A percentile compares a stretch with the other conserved stretches of the same genome.
Conservation (phyloP, 352 stramenopile species). For the Phytophthora megakarya region DNA sequence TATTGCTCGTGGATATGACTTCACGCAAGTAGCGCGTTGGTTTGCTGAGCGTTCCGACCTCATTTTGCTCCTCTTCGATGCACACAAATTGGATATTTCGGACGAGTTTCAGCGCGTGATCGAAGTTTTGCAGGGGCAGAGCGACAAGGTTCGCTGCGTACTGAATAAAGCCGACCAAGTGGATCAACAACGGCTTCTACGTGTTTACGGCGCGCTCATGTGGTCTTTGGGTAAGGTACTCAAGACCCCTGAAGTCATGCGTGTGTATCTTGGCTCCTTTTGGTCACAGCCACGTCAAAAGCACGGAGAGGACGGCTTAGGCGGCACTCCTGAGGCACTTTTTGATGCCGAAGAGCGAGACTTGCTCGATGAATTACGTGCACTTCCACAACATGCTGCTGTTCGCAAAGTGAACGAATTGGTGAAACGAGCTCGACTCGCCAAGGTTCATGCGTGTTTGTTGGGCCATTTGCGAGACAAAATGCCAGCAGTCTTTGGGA, state of each 20-base stretch:
- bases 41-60: constrained; percentile 97
- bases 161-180: constrained; percentile 99
- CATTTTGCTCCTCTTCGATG: constrained; percentile 99
- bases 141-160: constrained; percentile 99
- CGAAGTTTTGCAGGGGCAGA: constrained; percentile 95
- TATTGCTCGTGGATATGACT: constrained; percentile 97
- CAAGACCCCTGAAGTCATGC: constrained; percentile 97
- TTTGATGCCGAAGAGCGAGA: constrained; percentile 98
- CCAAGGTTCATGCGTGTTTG: constrained; percentile 98
- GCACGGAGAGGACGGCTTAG: constrained; percentile 82
- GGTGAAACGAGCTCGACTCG: constrained; percentile 94
- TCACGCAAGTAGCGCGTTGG: constrained; percentile 90
- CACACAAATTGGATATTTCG: constrained; percentile 99
- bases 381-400: constrained; percentile 95
- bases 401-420: constrained; percentile 95
- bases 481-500: constrained; percentile 97
- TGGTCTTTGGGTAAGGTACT: constrained; percentile 99
- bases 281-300: constrained; percentile 91
- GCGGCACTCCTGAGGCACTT: constrained; percentile 60
- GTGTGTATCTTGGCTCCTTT: constrained; percentile 98
- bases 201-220: constrained; percentile 97
- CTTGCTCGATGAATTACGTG: constrained; percentile 96
- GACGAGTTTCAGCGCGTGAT: constrained; percentile 99
- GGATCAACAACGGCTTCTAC: constrained; percentile 97
- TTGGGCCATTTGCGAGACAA: constrained; percentile 96